Conservation (phyloP, 2,329 filamentous ascomycete species). For the Ophiosphaerella narmari region DNA sequence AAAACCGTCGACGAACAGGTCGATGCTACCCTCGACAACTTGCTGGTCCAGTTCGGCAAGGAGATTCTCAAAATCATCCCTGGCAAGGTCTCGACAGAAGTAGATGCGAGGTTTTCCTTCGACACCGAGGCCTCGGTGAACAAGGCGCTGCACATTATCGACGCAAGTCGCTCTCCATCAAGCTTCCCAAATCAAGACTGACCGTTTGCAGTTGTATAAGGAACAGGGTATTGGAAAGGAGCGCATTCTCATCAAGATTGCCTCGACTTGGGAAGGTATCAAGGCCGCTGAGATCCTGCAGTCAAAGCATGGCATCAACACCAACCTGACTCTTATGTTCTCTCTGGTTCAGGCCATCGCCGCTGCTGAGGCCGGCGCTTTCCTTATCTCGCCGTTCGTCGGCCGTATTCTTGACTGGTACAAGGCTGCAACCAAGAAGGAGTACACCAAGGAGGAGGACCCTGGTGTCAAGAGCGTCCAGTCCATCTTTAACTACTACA, state of each 20-base stretch:
- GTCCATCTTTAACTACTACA: constrained; percentile 99
- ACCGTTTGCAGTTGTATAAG: constrained; percentile 79
- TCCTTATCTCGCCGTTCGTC: constrained; percentile 98
- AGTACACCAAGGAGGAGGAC: constrained; percentile 87
- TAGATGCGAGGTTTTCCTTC: constrained; percentile 95
- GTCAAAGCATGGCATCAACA: constrained; percentile 94
- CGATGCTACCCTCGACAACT: constrained; percentile 86
- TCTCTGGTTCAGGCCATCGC: constrained; percentile 92
- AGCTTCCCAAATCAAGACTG: constrained; percentile 14
- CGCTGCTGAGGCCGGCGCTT: constrained; percentile 91
- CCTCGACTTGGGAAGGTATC: constrained; percentile 99
- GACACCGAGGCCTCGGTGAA: constrained; percentile 88
- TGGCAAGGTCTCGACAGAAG: constrained; percentile 98
- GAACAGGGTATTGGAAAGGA: constrained; percentile 89
- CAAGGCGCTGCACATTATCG: constrained; percentile 96
- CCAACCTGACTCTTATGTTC: constrained; percentile 99
- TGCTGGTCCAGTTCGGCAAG: constrained; percentile 96
- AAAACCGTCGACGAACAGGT: constrained; percentile 77
- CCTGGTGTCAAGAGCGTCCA: constrained; percentile 94
- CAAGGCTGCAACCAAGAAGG: constrained; percentile 95
- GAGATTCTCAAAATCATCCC: constrained; percentile 97
- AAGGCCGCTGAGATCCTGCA: constrained; percentile 97
- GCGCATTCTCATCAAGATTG: constrained; percentile 97
- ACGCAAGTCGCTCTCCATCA: constrained; percentile 62
- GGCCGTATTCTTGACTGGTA: constrained; percentile 99